phyloP scores from a whole-genome alignment of 805 yeast species.

The Tetrapisispora fleetii region DNA sequence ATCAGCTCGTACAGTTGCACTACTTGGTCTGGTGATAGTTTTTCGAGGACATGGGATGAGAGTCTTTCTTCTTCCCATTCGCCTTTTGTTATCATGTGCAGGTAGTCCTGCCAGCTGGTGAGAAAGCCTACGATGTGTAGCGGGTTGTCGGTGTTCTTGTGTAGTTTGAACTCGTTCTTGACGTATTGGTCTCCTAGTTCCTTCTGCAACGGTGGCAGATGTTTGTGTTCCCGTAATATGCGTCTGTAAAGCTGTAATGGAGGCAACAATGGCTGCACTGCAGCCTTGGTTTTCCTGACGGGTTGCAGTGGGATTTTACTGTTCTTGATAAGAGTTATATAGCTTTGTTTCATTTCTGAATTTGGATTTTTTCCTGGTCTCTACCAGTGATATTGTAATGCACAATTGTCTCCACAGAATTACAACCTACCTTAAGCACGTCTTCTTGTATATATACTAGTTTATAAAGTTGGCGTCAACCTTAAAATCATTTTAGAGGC shows the following conservation, averaged over 20 bases:
- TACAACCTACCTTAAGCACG: no score
- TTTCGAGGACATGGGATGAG: conserved; percentile 56
- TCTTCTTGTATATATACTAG: neutral
- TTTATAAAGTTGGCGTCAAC: neutral
- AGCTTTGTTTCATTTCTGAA: neutral
- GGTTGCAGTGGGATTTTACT: conserved; percentile 7
- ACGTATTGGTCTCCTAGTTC: conserved; percentile 85
- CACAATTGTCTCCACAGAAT: no score
- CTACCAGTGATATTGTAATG: no score
- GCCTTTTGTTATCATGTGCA: conserved; percentile 47
- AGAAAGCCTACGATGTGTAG: conserved; percentile 88
- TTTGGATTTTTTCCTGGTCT: neutral
- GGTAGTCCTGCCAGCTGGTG: conserved; percentile 88
- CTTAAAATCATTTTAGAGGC: neutral
- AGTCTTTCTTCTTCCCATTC: conserved; percentile 57
- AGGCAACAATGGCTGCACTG: conserved; percentile 50
- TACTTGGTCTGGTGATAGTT: conserved; percentile 85
- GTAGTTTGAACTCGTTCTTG: conserved; percentile 80
- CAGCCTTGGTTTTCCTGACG: conserved; percentile 2
- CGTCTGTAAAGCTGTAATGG: conserved; percentile 72
- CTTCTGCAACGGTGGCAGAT: conserved; percentile 58
- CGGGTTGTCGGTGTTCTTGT: conserved; percentile 75
- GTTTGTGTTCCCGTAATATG: conserved; percentile 71
- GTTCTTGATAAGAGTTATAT: neutral
- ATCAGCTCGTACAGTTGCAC: conserved; percentile 72